Evolutionary conservation across 179 eudicot species (phyloP), one percentile per base, ranked within the genome.

Genomic region (Actinidia arguta): DNA sequence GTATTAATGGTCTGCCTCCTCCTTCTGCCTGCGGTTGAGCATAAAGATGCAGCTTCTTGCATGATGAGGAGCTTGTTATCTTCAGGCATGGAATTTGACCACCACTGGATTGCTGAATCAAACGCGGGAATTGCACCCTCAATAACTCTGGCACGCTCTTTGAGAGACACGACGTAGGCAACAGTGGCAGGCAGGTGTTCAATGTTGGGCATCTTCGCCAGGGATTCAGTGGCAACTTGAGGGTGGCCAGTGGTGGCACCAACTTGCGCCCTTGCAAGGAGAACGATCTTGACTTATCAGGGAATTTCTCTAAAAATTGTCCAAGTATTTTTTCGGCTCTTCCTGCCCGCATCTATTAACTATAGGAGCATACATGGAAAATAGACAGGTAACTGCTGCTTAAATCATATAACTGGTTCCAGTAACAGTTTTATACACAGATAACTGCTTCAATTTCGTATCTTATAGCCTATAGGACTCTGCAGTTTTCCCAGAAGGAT

Each of bases 151-250:
- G 90, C 90, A 14, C 97, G 94, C 84, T 95, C 98, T 86, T 92
- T 95, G 9, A 94, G 95, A 48, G 97, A 78, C 10, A 92, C 92
- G 2, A 95, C 82, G 82, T 97, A 94, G 84, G 98, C 98, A 74
- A 94, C 95, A 52, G 97, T 95, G 62, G 92, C 98, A 22, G 98
- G 98, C 93, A 87, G 88, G 86, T 95, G 96, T 85, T 94, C 96
- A 56, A 95, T 95, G 82, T 95, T 93, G 3, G 92, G 85, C 78
- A 95, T 87, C 78, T 83, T 92, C 25, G 89, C 85, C 18, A 95
- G 86, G 63, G 98, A 95, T 20, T 93, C 95, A 1, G 97, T 93
- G 4, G 98, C 98, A 72, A 92, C 86, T 84, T 92, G 96, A 76
- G 85, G 89, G 85, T 94, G 98, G 80, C 96, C 96, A 24, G 95